phyloP scores from a whole-genome alignment of 2,329 filamentous ascomycete species.

The Macrophomina pseudophaseolina region DNA sequence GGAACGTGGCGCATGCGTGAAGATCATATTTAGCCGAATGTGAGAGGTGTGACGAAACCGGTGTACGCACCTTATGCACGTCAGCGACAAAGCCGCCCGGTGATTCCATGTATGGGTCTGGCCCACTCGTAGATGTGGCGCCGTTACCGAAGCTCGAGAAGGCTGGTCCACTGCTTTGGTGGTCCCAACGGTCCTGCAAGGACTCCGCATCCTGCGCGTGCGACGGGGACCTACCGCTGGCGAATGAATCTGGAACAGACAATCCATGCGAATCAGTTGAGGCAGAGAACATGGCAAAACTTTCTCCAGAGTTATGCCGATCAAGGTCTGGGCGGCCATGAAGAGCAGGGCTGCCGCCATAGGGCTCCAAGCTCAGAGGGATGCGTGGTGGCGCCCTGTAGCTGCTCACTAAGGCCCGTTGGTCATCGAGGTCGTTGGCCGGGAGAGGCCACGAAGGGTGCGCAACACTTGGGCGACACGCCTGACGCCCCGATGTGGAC shows the following conservation, averaged over 20 bases:
- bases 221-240: constrained; percentile 38
- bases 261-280: constrained; percentile 61
- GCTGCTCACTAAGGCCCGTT: constrained; percentile 46
- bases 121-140: constrained; percentile 22
- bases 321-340: constrained; percentile 45
- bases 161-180: constrained; percentile 28
- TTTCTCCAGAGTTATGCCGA: constrained; percentile 65
- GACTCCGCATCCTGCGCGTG: constrained; percentile 35
- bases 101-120: constrained; percentile 24
- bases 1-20: constrained; percentile 24
- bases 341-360: constrained; percentile 44
- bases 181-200: constrained; percentile 38
- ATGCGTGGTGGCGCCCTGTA: constrained; percentile 58
- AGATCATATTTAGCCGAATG: constrained; percentile 17
- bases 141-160: constrained; percentile 42
- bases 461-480: constrained; percentile 16
- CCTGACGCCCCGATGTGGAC: constrained; percentile 8
- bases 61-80: constrained; percentile 27
- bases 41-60: constrained; percentile 20
- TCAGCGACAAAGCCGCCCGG: constrained; percentile 20
- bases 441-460: constrained; percentile 32
- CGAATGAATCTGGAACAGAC: constrained; percentile 59
- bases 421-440: constrained; percentile 43
- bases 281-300: constrained; percentile 68
- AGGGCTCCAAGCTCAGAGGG: constrained; percentile 55